Evolutionary conservation across 192 early-diverging fungal species (phyloP), one percentile per base, ranked within the genome.

Genomic region (Chytriomyces hyalinus): DNA sequence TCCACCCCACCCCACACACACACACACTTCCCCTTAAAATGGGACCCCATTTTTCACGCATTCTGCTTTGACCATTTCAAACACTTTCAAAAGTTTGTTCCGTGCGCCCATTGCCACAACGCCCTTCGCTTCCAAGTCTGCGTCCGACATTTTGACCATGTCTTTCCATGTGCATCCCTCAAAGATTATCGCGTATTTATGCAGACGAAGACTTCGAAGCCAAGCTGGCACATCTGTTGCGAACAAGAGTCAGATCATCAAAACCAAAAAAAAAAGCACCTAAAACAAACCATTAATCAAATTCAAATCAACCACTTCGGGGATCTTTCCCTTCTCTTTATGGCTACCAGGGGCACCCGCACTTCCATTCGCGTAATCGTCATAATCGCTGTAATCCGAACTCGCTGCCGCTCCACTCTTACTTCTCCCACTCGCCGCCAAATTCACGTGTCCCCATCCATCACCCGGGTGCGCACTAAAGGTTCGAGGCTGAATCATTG

Each of bases 31-130:
- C 36, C 36, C 0, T 69, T 61, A 73, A 17, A 73, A 63, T 6
- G 72, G 59, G 43, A 73, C 63, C n/a, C 49, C 44, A 46, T 46
- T 73, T 73, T 73, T 73, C 17, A 61, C 28, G 72, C 77, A 78
- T 57, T 78, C 77, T 6, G 24, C 28, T 26, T 49, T 73, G 49
- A 95, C 88, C 65, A 91, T 85, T 78, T 96, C 96, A 89, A 98
- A 98, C 65, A 96, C 95, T 85, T 97, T 97, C 62, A 97, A 81
- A 90, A 99, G 94, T 84, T 99, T 99, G 75, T 94, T 88, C 28
- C 97, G 90, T 24, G 97, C 97, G 61, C 97, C 97, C 73, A 97
- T 88, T 62, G 97, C 96, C 6, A 92, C 83, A 8, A 99, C 96
- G 28, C 97, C 97, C 73, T 92, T 90, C 47, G 85, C 89, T 53